A percentile compares a stretch with the other conserved stretches of the same genome.
phyloP scores from a whole-genome alignment of 148 eudicot genomes.

The Chenopodium formosanum region DNA sequence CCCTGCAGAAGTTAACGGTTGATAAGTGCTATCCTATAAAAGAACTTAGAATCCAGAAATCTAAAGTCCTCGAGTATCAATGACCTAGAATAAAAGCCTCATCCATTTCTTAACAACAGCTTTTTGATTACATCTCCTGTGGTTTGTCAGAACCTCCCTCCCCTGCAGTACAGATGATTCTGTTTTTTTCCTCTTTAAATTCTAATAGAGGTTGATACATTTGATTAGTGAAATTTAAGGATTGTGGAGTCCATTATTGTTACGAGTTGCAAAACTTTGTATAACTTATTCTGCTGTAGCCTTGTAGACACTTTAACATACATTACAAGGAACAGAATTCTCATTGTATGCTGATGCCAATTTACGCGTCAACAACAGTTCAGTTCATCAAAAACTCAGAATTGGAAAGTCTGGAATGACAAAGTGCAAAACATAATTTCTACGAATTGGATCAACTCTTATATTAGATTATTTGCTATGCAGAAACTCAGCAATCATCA shows the following conservation, averaged over 20 bases:
- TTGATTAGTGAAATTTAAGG: not conserved
- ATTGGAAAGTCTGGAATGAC: not conserved
- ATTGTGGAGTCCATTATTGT: not conserved
- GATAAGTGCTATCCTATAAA: not conserved
- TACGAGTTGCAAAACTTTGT: not conserved
- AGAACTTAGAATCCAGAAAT: not conserved
- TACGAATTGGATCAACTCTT: not conserved
- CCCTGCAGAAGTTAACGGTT: not conserved
- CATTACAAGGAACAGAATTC: not conserved
- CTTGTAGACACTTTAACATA: not conserved
- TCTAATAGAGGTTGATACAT: not conserved
- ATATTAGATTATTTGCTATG: constrained; percentile 1
- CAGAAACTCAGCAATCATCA: constrained; percentile 33
- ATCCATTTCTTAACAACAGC: too few species aligned
- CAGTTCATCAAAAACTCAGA: not conserved
- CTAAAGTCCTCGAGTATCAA: too few species aligned
- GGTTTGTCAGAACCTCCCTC: not conserved
- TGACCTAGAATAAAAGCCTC: not conserved
- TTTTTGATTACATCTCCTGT: not conserved
- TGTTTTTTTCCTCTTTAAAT: not conserved
- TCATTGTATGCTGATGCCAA: not conserved
- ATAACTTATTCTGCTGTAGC: not conserved
- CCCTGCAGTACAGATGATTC: not conserved
- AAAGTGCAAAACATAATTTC: not conserved
- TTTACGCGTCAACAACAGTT: not conserved